Percentiles rank a stretch among this genome's conserved stretches.
phyloP scores from a whole-genome alignment of 345 rosid genomes.

The Abelmoschus esculentus region DNA sequence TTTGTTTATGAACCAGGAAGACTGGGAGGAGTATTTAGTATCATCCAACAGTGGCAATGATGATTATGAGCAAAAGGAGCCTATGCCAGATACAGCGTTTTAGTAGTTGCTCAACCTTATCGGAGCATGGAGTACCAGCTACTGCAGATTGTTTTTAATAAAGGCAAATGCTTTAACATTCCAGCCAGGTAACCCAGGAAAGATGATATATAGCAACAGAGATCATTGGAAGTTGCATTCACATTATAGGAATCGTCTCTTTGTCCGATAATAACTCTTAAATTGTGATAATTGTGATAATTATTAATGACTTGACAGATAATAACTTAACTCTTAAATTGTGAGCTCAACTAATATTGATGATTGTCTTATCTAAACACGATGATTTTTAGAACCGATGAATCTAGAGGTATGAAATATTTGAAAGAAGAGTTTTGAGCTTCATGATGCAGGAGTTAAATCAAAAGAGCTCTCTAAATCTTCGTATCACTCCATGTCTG shows the following conservation, averaged over 20 bases:
- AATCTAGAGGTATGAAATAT: too few species aligned
- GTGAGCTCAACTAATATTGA: too few species aligned
- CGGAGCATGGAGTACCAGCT: neutral
- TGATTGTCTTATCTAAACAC: too few species aligned
- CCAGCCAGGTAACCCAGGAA: neutral
- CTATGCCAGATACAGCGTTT: neutral
- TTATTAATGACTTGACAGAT: too few species aligned
- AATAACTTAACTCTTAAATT: too few species aligned
- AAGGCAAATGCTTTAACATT: neutral
- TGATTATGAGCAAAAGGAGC: neutral
- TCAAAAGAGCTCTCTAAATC: too few species aligned
- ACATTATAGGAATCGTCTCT: neutral
- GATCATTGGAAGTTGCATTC: neutral
- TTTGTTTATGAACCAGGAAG: constrained; percentile 20
- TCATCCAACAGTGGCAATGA: constrained; percentile 8
- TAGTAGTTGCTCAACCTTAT: neutral
- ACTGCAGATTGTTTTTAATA: neutral
- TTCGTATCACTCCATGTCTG: too few species aligned
- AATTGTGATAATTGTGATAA: too few species aligned
- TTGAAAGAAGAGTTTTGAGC: too few species aligned
- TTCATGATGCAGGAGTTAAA: too few species aligned
- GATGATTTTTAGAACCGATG: too few species aligned
- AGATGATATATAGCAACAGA: neutral
- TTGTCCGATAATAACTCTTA: too few species aligned
- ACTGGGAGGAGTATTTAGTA: constrained; percentile 23